phyloP scores from a whole-genome alignment of 108 stramenopile species.

The Stephanodiscus triporus region DNA sequence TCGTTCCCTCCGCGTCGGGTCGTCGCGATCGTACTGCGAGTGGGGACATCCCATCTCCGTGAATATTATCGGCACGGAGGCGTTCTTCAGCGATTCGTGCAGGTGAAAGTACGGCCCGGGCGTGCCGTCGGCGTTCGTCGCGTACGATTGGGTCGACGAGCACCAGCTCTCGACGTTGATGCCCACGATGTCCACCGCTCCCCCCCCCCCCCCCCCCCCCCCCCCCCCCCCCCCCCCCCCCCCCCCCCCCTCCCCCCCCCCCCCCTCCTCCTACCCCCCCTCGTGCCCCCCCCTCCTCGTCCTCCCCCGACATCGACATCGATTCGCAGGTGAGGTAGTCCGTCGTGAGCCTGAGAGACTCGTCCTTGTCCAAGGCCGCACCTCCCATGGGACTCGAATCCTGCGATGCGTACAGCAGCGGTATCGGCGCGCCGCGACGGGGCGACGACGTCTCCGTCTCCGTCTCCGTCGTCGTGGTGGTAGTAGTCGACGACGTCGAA shows the following conservation, averaged over 20 bases:
- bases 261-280: neutral
- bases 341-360: slow-evolving; percentile 49
- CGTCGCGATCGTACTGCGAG: slow-evolving; percentile 57
- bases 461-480: neutral
- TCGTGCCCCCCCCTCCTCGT: too few species aligned
- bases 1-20: slow-evolving; percentile 27
- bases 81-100: slow-evolving; percentile 37
- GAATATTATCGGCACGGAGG: slow-evolving; percentile 60
- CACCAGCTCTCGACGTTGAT: slow-evolving; percentile 76
- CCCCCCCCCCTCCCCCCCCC: neutral
- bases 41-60: slow-evolving; percentile 74
- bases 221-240: neutral
- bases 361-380: slow-evolving; percentile 32
- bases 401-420: slow-evolving; percentile 66
- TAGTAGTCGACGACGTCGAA: too few species aligned
- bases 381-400: slow-evolving; percentile 49
- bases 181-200: slow-evolving; percentile 43
- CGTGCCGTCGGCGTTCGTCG: slow-evolving; percentile 55
- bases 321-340: slow-evolving; percentile 57
- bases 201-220: slow-evolving; percentile 5
- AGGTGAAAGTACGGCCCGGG: slow-evolving; percentile 49
- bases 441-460: neutral
- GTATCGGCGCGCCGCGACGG: slow-evolving; percentile 30
- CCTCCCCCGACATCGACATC: slow-evolving; percentile 14
- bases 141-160: slow-evolving; percentile 54